Evolutionary conservation across 306 rosid species (phyloP).

Genomic region (Fagus crenata): DNA sequence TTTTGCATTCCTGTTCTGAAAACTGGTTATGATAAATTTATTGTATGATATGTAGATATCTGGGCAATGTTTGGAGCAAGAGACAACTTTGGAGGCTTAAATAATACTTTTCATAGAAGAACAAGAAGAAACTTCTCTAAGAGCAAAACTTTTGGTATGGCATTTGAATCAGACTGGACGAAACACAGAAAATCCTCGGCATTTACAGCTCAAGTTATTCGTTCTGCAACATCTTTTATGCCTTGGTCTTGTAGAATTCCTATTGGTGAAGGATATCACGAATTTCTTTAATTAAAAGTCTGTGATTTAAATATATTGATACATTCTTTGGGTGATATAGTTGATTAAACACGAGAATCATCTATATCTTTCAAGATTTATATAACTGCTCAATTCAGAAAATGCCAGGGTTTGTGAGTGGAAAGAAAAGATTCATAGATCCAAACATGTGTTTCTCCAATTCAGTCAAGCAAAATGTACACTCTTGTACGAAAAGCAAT

Average conservation of each 20-base stretch:
- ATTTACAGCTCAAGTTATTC: slow-evolving; percentile 71
- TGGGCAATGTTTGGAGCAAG: slow-evolving; percentile 60
- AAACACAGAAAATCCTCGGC: slow-evolving; percentile 67
- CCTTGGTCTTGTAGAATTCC: slow-evolving; percentile 95
- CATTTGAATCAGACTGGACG: slow-evolving; percentile 73
- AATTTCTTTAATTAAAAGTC: slow-evolving; percentile 47
- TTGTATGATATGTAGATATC: slow-evolving; percentile 39
- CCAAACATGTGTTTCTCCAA: slow-evolving; percentile 60
- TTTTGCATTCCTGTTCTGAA: slow-evolving; percentile 8
- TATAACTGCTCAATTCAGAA: slow-evolving; percentile 32
- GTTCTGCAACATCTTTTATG: slow-evolving; percentile 71
- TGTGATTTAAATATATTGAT: slow-evolving; percentile 23
- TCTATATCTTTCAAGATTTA: slow-evolving; percentile 29
- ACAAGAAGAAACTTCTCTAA: slow-evolving; percentile 34
- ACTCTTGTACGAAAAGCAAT: slow-evolving; percentile 42
- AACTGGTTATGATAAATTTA: slow-evolving; percentile 5
- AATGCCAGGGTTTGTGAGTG: slow-evolving; percentile 68
- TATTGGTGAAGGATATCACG: slow-evolving; percentile 75
- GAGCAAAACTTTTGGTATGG: slow-evolving; percentile 71
- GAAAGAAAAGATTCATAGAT: slow-evolving; percentile 52
- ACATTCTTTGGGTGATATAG: slow-evolving; percentile 29
- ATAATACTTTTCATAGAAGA: slow-evolving; percentile 33
- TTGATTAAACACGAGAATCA: slow-evolving; percentile 34
- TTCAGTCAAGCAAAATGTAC: slow-evolving; percentile 40
- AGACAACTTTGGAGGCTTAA: slow-evolving; percentile 33